These are phyloP conservation scores for Fusarium sp. DNA, from an alignment of 2,329 filamentous ascomycete genomes.

Conservation along the genomic window DNA sequence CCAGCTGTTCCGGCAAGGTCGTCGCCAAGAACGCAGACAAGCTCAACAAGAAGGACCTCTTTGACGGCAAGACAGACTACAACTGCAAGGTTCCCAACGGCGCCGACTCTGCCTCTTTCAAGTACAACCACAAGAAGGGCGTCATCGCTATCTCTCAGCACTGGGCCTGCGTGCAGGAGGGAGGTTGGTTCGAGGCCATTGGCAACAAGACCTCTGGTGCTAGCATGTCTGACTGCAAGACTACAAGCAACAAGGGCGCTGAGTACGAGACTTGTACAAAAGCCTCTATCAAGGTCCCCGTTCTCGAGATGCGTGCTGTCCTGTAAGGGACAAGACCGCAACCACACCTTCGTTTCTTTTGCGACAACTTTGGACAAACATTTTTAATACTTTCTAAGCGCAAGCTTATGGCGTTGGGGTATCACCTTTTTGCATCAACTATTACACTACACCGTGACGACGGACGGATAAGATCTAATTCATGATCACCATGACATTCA, in stretches of 20 bases:
- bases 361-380: constrained; percentile 6
- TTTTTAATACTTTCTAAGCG: constrained; percentile 32
- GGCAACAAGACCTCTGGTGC: constrained; percentile 44
- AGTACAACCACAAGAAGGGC: constrained; percentile 54
- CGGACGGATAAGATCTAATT: constrained; percentile 38
- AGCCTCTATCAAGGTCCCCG: constrained; percentile 40
- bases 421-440: constrained; percentile 29
- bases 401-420: constrained; percentile 35
- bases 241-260: constrained; percentile 39
- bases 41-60: constrained; percentile 54
- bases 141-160: constrained; percentile 59
- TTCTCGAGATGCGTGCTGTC: constrained; percentile 47
- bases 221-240: constrained; percentile 23
- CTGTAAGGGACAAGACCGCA: constrained; percentile 25
- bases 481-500: constrained; percentile 43
- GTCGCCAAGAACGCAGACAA: constrained; percentile 47
- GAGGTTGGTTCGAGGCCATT: constrained; percentile 47
- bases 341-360: not conserved
- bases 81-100: constrained; percentile 52
- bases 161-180: constrained; percentile 60
- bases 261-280: constrained; percentile 50
- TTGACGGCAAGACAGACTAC: constrained; percentile 60
- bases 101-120: constrained; percentile 54
- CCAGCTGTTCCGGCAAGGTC: constrained; percentile 53
- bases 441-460: constrained; percentile 43